Conservation (phyloP, 441 rosid species). For the Pelargonium fulgidum region DNA sequence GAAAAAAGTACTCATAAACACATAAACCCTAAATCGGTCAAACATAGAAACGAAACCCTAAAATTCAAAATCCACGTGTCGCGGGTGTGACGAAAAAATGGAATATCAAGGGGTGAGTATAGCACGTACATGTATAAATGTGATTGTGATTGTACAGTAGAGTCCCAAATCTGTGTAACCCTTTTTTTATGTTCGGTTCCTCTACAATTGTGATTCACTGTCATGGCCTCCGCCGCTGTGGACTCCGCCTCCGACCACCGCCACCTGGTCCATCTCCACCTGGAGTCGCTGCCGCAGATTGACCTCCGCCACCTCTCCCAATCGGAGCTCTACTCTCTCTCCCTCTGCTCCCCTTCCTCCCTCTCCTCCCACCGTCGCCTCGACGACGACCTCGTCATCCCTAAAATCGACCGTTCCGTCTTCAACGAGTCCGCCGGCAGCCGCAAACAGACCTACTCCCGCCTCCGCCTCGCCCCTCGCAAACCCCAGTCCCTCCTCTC, state of each 20-base stretch:
- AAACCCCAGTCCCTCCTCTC: constrained; percentile 19
- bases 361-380: constrained; percentile 29
- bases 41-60: no score
- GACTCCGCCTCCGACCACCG: constrained; percentile 11
- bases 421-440: constrained; percentile 95
- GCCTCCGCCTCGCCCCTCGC: constrained; percentile 65
- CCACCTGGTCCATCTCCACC: constrained; percentile 21
- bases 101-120: no score
- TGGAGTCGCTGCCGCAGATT: constrained; percentile 51
- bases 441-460: constrained; percentile 83
- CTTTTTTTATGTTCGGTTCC: no score
- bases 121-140: no score
- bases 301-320: constrained; percentile 63
- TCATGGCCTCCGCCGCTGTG: constrained; percentile 35
- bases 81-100: no score
- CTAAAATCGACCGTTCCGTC: constrained; percentile 79
- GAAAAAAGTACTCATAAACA: no score
- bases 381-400: constrained; percentile 45
- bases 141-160: no score
- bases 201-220: not conserved
- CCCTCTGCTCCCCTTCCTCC: constrained; percentile 41
- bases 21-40: no score
- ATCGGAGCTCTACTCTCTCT: constrained; percentile 50
- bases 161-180: no score
- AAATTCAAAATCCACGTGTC: no score